Conservation (phyloP, 805 yeast genomes). For the Candida easanensis region DNA sequence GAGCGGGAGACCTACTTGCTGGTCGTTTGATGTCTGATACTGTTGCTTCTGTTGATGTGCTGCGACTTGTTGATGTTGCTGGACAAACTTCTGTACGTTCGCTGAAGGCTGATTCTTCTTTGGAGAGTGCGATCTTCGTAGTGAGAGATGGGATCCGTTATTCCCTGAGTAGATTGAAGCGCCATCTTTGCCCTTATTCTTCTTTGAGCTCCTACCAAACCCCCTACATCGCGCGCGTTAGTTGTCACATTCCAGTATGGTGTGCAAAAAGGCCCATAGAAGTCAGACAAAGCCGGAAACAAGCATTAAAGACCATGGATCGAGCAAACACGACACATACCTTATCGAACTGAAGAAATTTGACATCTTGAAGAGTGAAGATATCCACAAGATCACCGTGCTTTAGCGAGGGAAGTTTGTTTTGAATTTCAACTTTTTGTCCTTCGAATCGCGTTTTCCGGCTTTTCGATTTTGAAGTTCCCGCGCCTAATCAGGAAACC, state of each 20-base stretch:
- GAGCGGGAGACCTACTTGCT: constrained; percentile 33
- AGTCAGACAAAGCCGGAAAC: too few relatives aligned
- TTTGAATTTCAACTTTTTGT: constrained; percentile 1
- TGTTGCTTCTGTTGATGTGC: constrained; percentile 22
- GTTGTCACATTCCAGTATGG: too few relatives aligned
- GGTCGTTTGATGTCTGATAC: constrained; percentile 16
- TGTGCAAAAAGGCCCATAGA: too few relatives aligned
- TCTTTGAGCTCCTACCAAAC: constrained; percentile 55
- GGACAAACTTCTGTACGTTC: constrained; percentile 26
- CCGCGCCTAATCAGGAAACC: too few relatives aligned
- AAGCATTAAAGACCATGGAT: neutral
- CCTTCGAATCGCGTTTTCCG: neutral
- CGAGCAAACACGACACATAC: constrained; percentile 6
- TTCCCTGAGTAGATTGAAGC: constrained; percentile 35
- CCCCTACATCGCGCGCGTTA: constrained; percentile 32
- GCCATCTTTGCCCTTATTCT: constrained; percentile 36
- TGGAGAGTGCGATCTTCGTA: constrained; percentile 46
- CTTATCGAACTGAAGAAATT: constrained; percentile 19
- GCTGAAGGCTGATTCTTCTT: constrained; percentile 23
- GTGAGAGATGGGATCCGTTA: constrained; percentile 45
- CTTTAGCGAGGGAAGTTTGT: neutral
- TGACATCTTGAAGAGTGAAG: constrained; percentile 1
- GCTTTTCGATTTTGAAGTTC: too few relatives aligned
- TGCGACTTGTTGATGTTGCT: constrained; percentile 25
- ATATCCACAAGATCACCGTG: neutral